Evolutionary conservation across 306 rosid genomes (phyloP).

Genomic region (Cucumis melo): DNA sequence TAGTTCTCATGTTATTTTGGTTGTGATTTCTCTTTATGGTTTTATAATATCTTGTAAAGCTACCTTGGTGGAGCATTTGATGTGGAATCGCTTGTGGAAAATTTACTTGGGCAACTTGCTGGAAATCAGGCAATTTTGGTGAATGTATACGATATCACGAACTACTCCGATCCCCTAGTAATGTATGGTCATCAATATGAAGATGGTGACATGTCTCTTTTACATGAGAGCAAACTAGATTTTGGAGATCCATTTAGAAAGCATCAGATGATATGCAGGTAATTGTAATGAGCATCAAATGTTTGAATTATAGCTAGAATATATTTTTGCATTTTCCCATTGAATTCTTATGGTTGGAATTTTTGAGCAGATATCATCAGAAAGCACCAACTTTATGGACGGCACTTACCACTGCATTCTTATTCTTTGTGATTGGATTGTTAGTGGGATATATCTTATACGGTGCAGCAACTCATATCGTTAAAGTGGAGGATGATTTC

Average conservation of each 20-base stretch:
- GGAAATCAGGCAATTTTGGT: slow-evolving; percentile 89
- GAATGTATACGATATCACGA: slow-evolving; percentile 78
- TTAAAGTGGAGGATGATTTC: slow-evolving; percentile 93
- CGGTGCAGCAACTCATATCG: slow-evolving; percentile 84
- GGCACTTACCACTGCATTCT: slow-evolving; percentile 45
- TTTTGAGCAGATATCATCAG: slow-evolving; percentile 73
- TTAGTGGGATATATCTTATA: slow-evolving; percentile 81
- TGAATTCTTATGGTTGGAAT: neutral
- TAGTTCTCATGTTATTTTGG: neutral
- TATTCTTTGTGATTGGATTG: slow-evolving; percentile 65
- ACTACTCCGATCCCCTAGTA: slow-evolving; percentile 51
- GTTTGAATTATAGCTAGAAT: neutral
- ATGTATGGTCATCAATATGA: slow-evolving; percentile 86
- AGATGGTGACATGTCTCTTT: slow-evolving; percentile 62
- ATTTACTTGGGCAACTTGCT: slow-evolving; percentile 95
- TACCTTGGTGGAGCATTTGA: slow-evolving; percentile 96
- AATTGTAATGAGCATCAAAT: neutral
- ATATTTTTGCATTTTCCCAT: neutral
- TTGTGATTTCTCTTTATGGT: neutral
- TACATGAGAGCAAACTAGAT: slow-evolving; percentile 79
- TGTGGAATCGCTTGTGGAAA: slow-evolving; percentile 94
- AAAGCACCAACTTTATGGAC: slow-evolving; percentile 71
- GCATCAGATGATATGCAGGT: slow-evolving; percentile 95
- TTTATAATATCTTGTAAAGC: slow-evolving; percentile 8
- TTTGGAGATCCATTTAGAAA: slow-evolving; percentile 91